Conservation (phyloP, 140 eudicot species). For the Anethum foeniculum region DNA sequence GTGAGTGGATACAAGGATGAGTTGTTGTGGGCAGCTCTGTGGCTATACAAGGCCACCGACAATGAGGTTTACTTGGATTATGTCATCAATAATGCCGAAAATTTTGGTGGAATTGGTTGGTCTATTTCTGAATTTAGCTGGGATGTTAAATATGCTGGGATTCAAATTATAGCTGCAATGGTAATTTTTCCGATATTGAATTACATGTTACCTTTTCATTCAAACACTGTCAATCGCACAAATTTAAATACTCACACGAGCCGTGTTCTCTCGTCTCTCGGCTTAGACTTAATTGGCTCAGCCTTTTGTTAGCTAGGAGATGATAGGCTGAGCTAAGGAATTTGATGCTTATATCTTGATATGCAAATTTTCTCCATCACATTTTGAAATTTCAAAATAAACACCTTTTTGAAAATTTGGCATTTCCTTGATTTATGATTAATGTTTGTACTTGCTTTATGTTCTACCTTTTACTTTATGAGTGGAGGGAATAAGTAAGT, state of each 20-base stretch:
- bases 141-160: conserved; percentile 73
- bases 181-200: conserved; percentile 18
- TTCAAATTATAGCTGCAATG: conserved; percentile 54
- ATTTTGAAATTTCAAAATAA: not conserved
- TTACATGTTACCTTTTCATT: not conserved
- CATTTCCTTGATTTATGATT: not conserved
- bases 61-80: conserved; percentile 39
- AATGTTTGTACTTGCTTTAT: conserved; percentile 5
- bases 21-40: conserved; percentile 76
- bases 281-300: not conserved
- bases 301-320: not conserved
- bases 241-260: not conserved
- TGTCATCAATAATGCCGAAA: conserved; percentile 37
- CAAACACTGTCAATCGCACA: not conserved
- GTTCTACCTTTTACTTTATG: not conserved
- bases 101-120: conserved; percentile 57
- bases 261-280: not conserved
- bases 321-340: not conserved
- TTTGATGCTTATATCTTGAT: not conserved
- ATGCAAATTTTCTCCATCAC: not conserved
- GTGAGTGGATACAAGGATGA: conserved; percentile 81
- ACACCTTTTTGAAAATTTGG: not conserved
- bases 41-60: conserved; percentile 89
- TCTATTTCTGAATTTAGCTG: conserved; percentile 63
- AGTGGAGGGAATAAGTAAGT: not conserved